These are phyloP conservation scores for Termitomyces sp. DNA, from an alignment of 768 basidiomycete genomes.

Conservation along the genomic window DNA sequence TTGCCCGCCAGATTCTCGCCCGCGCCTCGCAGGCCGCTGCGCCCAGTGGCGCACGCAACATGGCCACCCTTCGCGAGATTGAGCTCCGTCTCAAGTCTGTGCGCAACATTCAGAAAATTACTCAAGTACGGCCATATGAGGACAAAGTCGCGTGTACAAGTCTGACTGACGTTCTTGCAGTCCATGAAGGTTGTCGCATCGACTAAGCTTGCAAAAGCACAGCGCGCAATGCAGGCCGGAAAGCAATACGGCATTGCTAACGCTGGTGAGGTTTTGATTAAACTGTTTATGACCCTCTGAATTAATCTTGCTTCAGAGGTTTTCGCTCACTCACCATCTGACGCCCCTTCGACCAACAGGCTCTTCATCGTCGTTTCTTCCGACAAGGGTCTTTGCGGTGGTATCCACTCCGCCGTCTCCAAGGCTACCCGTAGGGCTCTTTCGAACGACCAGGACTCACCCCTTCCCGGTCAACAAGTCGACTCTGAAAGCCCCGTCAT, in stretches of 20 bases:
- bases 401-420: constrained; percentile 96
- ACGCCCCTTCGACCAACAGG: constrained; percentile 65
- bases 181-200: constrained; percentile 99
- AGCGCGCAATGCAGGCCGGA: constrained; percentile 86
- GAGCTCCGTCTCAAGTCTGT: constrained; percentile 96
- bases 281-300: background rate
- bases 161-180: constrained; percentile 31
- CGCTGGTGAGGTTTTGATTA: constrained; percentile 55
- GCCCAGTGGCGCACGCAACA: constrained; percentile 64
- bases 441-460: constrained; percentile 44
- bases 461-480: constrained; percentile 43
- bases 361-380: constrained; percentile 95
- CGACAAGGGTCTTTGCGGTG: constrained; percentile 99
- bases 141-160: constrained; percentile 1
- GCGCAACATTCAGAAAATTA: constrained; percentile 99
- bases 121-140: constrained; percentile 63
- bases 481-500: constrained; percentile 67
- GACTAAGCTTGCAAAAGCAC: constrained; percentile 92
- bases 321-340: constrained; percentile 71
- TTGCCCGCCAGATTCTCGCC: constrained; percentile 42
- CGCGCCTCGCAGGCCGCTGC: constrained; percentile 37
- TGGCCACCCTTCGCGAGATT: constrained; percentile 98
- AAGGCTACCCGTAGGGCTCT: constrained; percentile 81
- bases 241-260: constrained; percentile 93
- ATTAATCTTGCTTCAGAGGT: constrained; percentile 54